A percentile compares a stretch with the other conserved stretches of the same genome.
Conservation (phyloP, 78 protist genomes). For the Cyanophora paradoxa region DNA sequence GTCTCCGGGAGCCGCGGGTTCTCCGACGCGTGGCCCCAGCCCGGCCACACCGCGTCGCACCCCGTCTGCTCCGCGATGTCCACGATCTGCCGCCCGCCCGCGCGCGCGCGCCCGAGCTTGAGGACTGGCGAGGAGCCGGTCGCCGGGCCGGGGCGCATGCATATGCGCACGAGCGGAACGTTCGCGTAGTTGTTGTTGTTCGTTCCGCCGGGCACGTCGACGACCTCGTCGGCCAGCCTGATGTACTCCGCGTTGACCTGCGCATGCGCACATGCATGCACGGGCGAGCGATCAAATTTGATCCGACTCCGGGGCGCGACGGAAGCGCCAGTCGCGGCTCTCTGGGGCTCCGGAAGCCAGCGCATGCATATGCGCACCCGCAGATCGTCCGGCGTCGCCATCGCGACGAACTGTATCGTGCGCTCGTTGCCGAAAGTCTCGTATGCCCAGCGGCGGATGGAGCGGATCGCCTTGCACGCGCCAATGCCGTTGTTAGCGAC, state of each 20-base stretch:
- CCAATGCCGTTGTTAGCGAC: constrained; percentile 97
- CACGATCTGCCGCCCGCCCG: too few relatives aligned
- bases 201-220: constrained; percentile 92
- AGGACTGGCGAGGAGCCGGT: too few relatives aligned
- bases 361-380: too few relatives aligned
- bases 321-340: too few relatives aligned
- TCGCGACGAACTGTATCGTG: constrained; percentile 71
- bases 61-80: constrained; percentile 60
- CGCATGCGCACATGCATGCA: too few relatives aligned
- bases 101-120: too few relatives aligned
- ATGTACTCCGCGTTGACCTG: constrained; percentile 92
- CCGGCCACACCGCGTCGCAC: constrained; percentile 93
- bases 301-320: too few relatives aligned
- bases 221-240: constrained; percentile 81
- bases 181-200: constrained; percentile 94
- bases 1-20: constrained; percentile 87
- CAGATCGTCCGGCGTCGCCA: constrained; percentile 95
- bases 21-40: constrained; percentile 98
- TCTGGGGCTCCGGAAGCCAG: too few relatives aligned
- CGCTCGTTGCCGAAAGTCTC: constrained; percentile 71
- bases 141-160: too few relatives aligned
- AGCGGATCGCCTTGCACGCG: constrained; percentile 91
- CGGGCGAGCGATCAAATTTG: too few relatives aligned
- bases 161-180: constrained; percentile 85
- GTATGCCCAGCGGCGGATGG: constrained; percentile 87